Evolutionary conservation across 768 basidiomycete species (phyloP).

Genomic region (Mycena vitilis): DNA sequence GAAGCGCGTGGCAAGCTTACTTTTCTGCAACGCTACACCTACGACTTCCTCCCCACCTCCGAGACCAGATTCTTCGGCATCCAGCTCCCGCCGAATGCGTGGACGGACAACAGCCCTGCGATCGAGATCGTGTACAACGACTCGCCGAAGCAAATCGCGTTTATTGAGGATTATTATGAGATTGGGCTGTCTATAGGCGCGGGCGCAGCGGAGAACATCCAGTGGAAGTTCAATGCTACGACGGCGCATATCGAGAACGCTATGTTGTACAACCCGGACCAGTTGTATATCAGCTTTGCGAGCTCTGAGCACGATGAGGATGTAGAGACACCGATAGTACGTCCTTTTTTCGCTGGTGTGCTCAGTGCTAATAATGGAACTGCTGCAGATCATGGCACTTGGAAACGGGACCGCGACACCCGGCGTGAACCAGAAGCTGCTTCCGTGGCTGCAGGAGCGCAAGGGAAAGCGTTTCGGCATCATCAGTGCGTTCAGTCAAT

Average conservation of each 20-base stretch:
- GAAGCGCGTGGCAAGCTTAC: constrained; percentile 64
- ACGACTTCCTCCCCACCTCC: constrained; percentile 51
- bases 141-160: constrained; percentile 51
- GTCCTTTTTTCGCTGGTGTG: not conserved
- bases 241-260: constrained; percentile 57
- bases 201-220: constrained; percentile 52
- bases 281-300: constrained; percentile 61
- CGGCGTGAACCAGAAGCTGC: constrained; percentile 58
- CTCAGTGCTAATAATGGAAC: constrained; percentile 15
- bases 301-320: constrained; percentile 55
- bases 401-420: constrained; percentile 50
- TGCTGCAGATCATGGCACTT: constrained; percentile 54
- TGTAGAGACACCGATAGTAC: constrained; percentile 51
- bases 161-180: constrained; percentile 61
- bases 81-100: constrained; percentile 53
- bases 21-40: constrained; percentile 61
- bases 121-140: constrained; percentile 59
- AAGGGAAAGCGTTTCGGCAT: constrained; percentile 60
- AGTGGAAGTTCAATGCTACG: constrained; percentile 56
- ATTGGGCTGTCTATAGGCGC: constrained; percentile 49
- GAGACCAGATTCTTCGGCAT: constrained; percentile 57
- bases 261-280: constrained; percentile 49
- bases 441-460: constrained; percentile 55
- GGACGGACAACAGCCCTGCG: constrained; percentile 61
- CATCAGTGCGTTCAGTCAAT: constrained; percentile 51